These are phyloP conservation scores for Globisporangium splendens DNA, from an alignment of 352 stramenopile species.

Conservation along the genomic window DNA sequence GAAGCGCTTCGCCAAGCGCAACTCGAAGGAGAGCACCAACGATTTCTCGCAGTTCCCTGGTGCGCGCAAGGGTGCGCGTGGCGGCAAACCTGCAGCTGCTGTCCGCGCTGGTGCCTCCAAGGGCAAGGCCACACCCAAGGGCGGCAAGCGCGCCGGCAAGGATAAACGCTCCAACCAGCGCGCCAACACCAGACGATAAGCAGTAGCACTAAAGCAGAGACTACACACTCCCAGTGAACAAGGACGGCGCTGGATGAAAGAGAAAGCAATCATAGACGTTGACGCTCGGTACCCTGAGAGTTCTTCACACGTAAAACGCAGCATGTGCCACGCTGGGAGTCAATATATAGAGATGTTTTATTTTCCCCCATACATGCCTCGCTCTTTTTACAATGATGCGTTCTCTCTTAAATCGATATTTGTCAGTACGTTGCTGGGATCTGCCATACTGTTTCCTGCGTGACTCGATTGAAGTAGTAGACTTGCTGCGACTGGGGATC, in stretches of 20 bases:
- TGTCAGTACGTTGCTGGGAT: constrained; percentile 9
- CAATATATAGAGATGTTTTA: constrained; percentile 23
- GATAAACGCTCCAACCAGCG: constrained; percentile 43
- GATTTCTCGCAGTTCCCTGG: constrained; percentile 69
- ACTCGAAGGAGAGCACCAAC: constrained; percentile 81
- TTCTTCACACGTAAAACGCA: no score
- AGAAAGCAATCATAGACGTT: no score
- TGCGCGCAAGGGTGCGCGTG: constrained; percentile 22
- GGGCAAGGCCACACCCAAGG: constrained; percentile 29
- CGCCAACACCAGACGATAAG: constrained; percentile 46
- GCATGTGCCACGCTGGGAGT: not conserved
- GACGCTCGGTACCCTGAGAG: no score
- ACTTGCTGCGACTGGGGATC: constrained; percentile 40
- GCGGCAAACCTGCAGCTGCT: constrained; percentile 36
- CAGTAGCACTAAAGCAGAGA: not conserved
- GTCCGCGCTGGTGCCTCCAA: constrained; percentile 13
- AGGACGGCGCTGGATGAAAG: no score
- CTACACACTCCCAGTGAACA: no score
- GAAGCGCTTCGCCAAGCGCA: constrained; percentile 70
- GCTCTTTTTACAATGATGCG: no score
- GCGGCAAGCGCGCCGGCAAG: constrained; percentile 58
- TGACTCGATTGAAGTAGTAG: constrained; percentile 71
- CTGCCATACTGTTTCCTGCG: constrained; percentile 56
- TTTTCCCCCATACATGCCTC: constrained; percentile 1
- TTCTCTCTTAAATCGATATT: not conserved